Base-by-base conservation (phyloP, 306 rosid genomes). In the Corylus americana region DNA sequence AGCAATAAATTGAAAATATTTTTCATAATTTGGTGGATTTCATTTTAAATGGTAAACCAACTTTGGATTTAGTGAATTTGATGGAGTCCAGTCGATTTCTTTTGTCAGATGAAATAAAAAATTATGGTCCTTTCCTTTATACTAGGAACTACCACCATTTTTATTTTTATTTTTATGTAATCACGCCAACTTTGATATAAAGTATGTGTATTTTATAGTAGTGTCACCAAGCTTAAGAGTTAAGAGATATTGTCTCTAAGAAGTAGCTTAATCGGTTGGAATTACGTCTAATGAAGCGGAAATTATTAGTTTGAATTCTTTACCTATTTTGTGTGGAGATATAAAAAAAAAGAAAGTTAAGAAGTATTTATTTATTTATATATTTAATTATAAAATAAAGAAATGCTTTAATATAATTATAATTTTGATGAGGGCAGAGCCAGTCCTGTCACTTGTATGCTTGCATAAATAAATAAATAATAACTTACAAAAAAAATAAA, bases 11-110 rank as follows among this genome's bases (percentile, higher is more conserved):
- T 9, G 44, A 48, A n/a, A 42, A 68, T 10, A 59, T 27, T 18
- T 2, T 59, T 20, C 72, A 68, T 68, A 51, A 68, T 42, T 68
- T n/a, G 72, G 71, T 17, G 71, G 71, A 67, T 16, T 35, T 42
- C 22, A 39, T 42, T 68, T n/a, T 68, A 42, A 68, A 68, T 39
- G 42, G 14, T 42, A 42, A n/a, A 68, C 49, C 71, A 35, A 14
- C 71, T 66, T 37, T 66, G 45, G 71, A 5, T 37, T 66, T 27
- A 31, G 39, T 61, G 67, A 61, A 22, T 66, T 64, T 37, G 70
- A 64, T 8, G 67, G 67, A 22, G 25, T 17, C 70, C 47, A 35
- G 18, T 11, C 9, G 71, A 11, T 66, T 35, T 66, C 17, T 17
- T 66, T 35, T 0, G 45, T 18, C 20, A 7, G 71, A 17, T 1